A percentile compares a stretch with the other conserved stretches of the same genome.
Evolutionary conservation across 768 basidiomycete genomes (phyloP).

Genomic region (Nevesoporus exiguus): DNA sequence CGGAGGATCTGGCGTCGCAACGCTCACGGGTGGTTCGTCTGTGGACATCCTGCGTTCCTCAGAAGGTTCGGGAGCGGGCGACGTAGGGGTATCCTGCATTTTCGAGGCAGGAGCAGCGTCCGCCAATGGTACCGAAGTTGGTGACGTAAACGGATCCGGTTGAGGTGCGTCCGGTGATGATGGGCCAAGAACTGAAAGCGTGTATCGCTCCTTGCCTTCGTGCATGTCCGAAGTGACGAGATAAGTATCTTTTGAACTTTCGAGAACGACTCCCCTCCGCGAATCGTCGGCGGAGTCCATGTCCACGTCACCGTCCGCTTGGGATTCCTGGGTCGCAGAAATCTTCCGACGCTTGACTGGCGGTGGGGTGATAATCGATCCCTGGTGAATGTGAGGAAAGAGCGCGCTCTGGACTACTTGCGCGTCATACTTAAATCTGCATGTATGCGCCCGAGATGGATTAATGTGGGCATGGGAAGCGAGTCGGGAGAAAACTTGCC

Average conservation of each 20-base stretch:
- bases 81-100: background rate
- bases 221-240: constrained; percentile 15
- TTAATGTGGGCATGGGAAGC: background rate
- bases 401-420: constrained; percentile 39
- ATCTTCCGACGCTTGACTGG: constrained; percentile 30
- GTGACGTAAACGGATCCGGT: background rate
- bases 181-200: constrained; percentile 16
- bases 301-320: constrained; percentile 5
- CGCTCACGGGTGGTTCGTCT: background rate
- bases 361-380: constrained; percentile 12
- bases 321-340: constrained; percentile 3
- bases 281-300: constrained; percentile 11
- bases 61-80: background rate
- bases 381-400: constrained; percentile 37
- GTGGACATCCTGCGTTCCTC: background rate
- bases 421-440: constrained; percentile 56
- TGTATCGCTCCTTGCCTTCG: constrained; percentile 14
- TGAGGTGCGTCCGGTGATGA: background rate
- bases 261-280: constrained; percentile 23
- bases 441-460: background rate
- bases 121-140: background rate
- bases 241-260: constrained; percentile 22
- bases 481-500: constrained; percentile 35
- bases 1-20: constrained; percentile 1
- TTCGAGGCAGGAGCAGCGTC: constrained; percentile 2